A percentile compares a stretch with the other conserved stretches of the same genome.
Conservation (phyloP, 768 basidiomycete species). For the Paxillus involutus region DNA sequence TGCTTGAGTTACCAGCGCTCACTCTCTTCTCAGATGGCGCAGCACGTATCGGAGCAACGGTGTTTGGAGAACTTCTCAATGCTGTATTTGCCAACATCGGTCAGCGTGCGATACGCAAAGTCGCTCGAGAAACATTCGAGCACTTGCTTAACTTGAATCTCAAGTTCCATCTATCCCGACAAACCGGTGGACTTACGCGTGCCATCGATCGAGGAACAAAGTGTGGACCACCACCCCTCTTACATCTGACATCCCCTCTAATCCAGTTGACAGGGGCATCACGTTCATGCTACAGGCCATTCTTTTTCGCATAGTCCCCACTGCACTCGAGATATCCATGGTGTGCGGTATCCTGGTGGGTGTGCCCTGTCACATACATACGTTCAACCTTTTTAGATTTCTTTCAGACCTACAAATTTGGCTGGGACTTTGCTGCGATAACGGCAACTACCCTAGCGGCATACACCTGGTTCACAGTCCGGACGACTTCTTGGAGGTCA, state of each 20-base stretch:
- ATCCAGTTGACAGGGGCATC: conserved; percentile 67
- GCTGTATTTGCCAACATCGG: conserved; percentile 96
- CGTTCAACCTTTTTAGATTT: background rate
- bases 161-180: conserved; percentile 87
- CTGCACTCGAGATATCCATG: conserved; percentile 92
- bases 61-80: conserved; percentile 91
- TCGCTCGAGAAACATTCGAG: conserved; percentile 93
- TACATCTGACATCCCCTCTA: background rate
- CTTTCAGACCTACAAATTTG: conserved; percentile 90
- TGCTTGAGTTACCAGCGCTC: background rate
- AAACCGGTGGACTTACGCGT: conserved; percentile 93
- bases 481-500: conserved; percentile 95
- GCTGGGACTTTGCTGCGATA: conserved; percentile 94
- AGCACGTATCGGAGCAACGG: conserved; percentile 84
- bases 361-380: background rate
- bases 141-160: conserved; percentile 90
- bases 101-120: conserved; percentile 90
- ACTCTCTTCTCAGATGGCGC: conserved; percentile 65
- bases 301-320: conserved; percentile 93
- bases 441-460: conserved; percentile 81
- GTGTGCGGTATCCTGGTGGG: conserved; percentile 95
- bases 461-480: conserved; percentile 97
- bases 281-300: conserved; percentile 93
- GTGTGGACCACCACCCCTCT: conserved; percentile 40
- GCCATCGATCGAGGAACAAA: conserved; percentile 99